phyloP scores from a whole-genome alignment of 768 basidiomycete species.

The Hortiboletus campestris region DNA sequence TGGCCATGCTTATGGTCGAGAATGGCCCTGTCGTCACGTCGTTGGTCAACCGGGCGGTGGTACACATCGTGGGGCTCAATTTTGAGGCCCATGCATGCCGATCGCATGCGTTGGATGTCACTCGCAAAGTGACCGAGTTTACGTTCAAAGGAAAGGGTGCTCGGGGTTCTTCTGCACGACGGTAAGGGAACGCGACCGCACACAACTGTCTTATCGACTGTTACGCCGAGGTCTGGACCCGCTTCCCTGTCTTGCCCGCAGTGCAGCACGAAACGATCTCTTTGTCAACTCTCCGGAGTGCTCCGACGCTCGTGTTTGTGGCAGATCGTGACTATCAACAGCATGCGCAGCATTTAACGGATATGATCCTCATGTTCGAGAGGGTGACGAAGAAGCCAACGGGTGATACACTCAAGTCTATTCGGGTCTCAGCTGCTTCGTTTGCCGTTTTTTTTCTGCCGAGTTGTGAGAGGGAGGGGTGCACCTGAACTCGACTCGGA shows the following conservation, averaged over 20 bases:
- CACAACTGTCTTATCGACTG: constrained; percentile 57
- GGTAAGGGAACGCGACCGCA: constrained; percentile 18
- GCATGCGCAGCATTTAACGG: constrained; percentile 43
- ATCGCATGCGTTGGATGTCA: constrained; percentile 51
- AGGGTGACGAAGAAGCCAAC: constrained; percentile 51
- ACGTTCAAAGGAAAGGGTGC: constrained; percentile 47
- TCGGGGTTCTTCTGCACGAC: constrained; percentile 14
- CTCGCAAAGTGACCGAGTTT: constrained; percentile 54
- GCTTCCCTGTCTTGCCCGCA: constrained; percentile 57
- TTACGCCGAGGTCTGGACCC: constrained; percentile 55
- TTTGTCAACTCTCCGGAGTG: constrained; percentile 30
- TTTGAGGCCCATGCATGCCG: constrained; percentile 27
- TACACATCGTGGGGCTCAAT: constrained; percentile 46
- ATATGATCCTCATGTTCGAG: constrained; percentile 48
- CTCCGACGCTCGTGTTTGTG: constrained; percentile 43
- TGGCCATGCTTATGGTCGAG: constrained; percentile 26
- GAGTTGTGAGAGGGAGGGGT: constrained; percentile 4
- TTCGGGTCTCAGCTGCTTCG: constrained; percentile 33
- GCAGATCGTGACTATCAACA: constrained; percentile 35
- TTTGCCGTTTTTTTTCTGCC: constrained; percentile 29
- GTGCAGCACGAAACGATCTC: constrained; percentile 46
- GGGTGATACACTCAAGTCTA: constrained; percentile 40
- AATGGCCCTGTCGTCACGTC: constrained; percentile 41
- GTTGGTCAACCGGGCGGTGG: constrained; percentile 38
- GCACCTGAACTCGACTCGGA: neutral